These are phyloP conservation scores for Zymoseptoria passerinii DNA, from an alignment of 2,329 filamentous ascomycete genomes.

Conservation along the genomic window DNA sequence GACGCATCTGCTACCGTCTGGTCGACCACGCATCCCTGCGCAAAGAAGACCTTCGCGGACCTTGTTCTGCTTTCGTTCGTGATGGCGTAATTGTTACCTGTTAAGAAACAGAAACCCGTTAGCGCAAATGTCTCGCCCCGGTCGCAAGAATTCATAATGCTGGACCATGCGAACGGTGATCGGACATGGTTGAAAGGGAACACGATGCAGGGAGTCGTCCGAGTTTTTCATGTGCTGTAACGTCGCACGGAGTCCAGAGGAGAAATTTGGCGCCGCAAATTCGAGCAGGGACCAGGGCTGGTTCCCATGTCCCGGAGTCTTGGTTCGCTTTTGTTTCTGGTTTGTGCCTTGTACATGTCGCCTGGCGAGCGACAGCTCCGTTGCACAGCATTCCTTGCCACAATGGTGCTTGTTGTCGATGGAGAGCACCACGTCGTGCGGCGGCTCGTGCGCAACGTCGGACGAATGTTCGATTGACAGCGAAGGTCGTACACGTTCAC, in stretches of 20 bases:
- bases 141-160: neutral
- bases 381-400: constrained; percentile 12
- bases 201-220: constrained; percentile 3
- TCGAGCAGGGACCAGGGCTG: constrained; percentile 5
- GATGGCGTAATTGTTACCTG: constrained; percentile 92
- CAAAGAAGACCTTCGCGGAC: constrained; percentile 78
- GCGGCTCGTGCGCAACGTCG: constrained; percentile 16
- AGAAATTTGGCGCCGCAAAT: neutral
- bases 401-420: constrained; percentile 2
- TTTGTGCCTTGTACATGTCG: constrained; percentile 11
- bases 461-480: constrained; percentile 17
- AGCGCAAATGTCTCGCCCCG: neutral
- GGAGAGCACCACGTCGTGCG: constrained; percentile 14
- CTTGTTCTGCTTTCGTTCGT: constrained; percentile 61
- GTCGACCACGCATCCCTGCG: constrained; percentile 64
- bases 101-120: neutral
- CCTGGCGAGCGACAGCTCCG: constrained; percentile 20
- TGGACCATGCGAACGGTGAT: constrained; percentile 9
- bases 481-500: constrained; percentile 14
- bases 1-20: constrained; percentile 1
- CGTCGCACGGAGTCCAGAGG: constrained; percentile 10
- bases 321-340: constrained; percentile 4
- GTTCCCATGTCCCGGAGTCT: constrained; percentile 4
- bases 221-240: constrained; percentile 13
- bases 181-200: constrained; percentile 4